Evolutionary conservation across 495 filamentous ascomycete species (phyloP).

Genomic region (Pyronema domesticum): DNA sequence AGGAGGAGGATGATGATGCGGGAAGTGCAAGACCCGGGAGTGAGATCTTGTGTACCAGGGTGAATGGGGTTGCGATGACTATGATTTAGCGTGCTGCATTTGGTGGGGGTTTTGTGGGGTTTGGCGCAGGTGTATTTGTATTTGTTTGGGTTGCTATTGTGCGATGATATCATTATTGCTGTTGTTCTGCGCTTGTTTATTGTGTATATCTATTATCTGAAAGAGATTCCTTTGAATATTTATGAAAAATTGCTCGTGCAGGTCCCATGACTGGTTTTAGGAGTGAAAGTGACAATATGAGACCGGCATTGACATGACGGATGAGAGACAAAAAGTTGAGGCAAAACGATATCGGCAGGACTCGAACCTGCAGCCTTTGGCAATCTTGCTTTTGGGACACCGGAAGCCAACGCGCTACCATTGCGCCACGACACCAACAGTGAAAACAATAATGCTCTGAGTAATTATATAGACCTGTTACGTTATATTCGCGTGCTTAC

Average conservation of each 20-base stretch:
- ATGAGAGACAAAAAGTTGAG: too few species aligned
- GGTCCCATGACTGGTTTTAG: too few species aligned
- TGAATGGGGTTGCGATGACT: background rate
- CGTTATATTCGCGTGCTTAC: too few species aligned
- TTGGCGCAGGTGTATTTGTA: background rate
- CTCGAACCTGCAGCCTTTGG: background rate
- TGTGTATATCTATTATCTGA: too few species aligned
- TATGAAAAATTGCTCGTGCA: too few species aligned
- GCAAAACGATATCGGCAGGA: background rate
- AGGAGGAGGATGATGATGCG: background rate
- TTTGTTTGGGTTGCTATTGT: background rate
- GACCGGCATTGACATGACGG: too few species aligned
- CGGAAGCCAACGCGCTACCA: background rate
- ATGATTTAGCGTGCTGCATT: background rate
- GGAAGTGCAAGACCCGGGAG: background rate
- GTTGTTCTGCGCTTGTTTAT: too few species aligned
- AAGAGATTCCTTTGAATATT: too few species aligned
- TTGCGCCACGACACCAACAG: background rate
- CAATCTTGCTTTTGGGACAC: background rate
- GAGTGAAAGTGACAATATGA: too few species aligned
- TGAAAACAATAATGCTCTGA: too few species aligned
- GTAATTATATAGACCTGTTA: too few species aligned
- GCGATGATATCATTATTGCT: background rate
- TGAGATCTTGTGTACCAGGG: background rate
- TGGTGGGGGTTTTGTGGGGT: background rate